phyloP scores from a whole-genome alignment of 305 asterid species.

The Lippia alba region DNA sequence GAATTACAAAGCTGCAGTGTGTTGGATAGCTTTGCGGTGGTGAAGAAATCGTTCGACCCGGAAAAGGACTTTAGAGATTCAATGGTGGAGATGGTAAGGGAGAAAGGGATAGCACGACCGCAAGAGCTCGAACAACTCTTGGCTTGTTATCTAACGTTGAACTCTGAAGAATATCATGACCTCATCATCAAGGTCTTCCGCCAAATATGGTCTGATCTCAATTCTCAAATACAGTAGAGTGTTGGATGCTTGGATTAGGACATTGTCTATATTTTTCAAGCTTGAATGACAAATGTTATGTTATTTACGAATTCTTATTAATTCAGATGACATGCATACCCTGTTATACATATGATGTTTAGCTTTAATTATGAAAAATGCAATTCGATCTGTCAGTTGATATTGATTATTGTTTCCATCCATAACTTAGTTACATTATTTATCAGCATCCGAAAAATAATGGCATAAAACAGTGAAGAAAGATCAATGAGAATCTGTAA shows the following conservation, averaged over 20 bases:
- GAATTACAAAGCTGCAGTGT: conserved; percentile 31
- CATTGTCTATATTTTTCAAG: conserved; percentile 1
- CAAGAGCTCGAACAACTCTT: conserved; percentile 78
- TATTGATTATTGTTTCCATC: background rate
- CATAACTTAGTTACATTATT: no score
- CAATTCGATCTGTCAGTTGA: no score
- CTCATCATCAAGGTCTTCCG: conserved; percentile 75
- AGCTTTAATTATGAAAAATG: no score
- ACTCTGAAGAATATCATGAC: conserved; percentile 68
- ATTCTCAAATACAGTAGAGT: conserved; percentile 20
- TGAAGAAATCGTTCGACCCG: conserved; percentile 67
- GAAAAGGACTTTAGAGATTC: conserved; percentile 76
- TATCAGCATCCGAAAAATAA: no score
- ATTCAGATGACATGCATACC: no score
- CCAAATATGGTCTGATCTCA: conserved; percentile 62
- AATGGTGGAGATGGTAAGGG: conserved; percentile 87
- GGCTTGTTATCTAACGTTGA: conserved; percentile 77
- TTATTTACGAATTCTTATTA: background rate
- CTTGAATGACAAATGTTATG: background rate
- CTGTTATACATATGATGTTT: no score
- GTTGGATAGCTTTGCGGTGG: conserved; percentile 70
- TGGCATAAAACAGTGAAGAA: background rate
- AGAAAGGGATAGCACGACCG: conserved; percentile 54
- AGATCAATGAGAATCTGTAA: background rate
- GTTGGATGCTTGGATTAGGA: conserved; percentile 18